A percentile compares a stretch with the other conserved stretches of the same genome.
phyloP scores from a whole-genome alignment of 2,329 filamentous ascomycete species.

The Claviceps capensis region DNA sequence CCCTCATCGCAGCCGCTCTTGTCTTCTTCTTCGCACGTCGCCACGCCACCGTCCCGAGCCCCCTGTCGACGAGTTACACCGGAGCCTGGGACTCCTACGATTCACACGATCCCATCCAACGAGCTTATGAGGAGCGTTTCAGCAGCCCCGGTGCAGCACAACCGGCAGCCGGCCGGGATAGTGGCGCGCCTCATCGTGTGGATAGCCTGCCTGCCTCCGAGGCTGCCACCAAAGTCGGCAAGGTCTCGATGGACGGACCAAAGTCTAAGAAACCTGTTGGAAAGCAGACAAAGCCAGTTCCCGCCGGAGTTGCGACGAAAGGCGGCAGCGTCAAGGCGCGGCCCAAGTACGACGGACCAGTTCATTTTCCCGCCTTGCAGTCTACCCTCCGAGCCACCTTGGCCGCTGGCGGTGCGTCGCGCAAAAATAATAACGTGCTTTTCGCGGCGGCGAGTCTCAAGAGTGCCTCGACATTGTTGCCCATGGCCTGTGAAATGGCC shows the following conservation, averaged over 20 bases:
- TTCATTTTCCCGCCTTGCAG: constrained; percentile 55
- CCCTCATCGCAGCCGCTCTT: constrained; percentile 35
- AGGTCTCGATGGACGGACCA: background rate
- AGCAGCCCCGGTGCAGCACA: background rate
- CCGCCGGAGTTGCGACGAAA: too few relatives aligned
- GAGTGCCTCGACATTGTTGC: constrained; percentile 60
- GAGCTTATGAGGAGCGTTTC: background rate
- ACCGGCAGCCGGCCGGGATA: too few relatives aligned
- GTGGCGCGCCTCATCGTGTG: background rate
- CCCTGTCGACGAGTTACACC: background rate
- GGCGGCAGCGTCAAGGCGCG: background rate
- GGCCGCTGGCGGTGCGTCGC: constrained; percentile 35
- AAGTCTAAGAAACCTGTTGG: background rate
- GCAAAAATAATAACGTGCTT: constrained; percentile 55
- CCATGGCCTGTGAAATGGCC: constrained; percentile 80
- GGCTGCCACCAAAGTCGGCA: background rate
- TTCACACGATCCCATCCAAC: background rate
- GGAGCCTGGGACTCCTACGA: background rate
- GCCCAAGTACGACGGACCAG: constrained; percentile 48
- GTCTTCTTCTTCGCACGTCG: constrained; percentile 31
- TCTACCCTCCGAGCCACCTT: constrained; percentile 46
- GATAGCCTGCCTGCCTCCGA: background rate
- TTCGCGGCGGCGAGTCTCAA: constrained; percentile 65
- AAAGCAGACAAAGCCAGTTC: background rate
- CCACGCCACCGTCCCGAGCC: constrained; percentile 12